Evolutionary conservation across 1,139 yeast genomes (phyloP), one percentile per base, ranked within the genome.

Genomic region (Blastobotrys raffinosifermentans): DNA sequence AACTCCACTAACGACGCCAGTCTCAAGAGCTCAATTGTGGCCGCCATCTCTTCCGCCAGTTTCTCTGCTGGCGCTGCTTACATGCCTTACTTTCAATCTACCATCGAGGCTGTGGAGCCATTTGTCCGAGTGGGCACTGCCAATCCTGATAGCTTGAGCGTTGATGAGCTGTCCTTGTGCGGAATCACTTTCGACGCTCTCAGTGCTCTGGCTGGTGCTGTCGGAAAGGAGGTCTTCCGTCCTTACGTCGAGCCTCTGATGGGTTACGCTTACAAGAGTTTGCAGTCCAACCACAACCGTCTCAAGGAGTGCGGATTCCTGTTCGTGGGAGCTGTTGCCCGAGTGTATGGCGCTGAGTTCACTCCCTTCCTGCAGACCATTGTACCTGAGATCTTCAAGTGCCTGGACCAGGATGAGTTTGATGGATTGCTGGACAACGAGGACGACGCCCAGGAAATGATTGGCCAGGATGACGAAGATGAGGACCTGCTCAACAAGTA

Each of bases 31-130:
- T 84, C 94, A 38, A 84, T 91, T 55, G 96, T 91, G 42, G 84
- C 95, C 40, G 96, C 97, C 26, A 84, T 91, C 58, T 97, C 97
- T 40, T 87, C 97, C 26, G 86, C 96, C 45, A 98, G 98, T 27
- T 87, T 81, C 55, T 94, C 98, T 39, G 79, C 95, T 37, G 96
- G 96, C 62, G 80, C 80, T 54, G 74, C 82, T 29, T 91, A 85
- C 64, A 69, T 74, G 46, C 97, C 97, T 45, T 91, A 72, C 69
- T 89, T 89, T 64, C 75, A 78, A 57, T 75, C 77, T 48, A 83
- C 96, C 36, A 77, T 91, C 51, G 77, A 80, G 57, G 75, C 73
- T 47, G 73, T 91, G 51, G 94, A 84, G 63, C 91, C 89, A 41
- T 87, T 79, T 58, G 77, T 91, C 53, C 70, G 73, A 51, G 87